Base-by-base conservation (phyloP, 768 basidiomycete genomes). In the Filobasidium floriforme region DNA sequence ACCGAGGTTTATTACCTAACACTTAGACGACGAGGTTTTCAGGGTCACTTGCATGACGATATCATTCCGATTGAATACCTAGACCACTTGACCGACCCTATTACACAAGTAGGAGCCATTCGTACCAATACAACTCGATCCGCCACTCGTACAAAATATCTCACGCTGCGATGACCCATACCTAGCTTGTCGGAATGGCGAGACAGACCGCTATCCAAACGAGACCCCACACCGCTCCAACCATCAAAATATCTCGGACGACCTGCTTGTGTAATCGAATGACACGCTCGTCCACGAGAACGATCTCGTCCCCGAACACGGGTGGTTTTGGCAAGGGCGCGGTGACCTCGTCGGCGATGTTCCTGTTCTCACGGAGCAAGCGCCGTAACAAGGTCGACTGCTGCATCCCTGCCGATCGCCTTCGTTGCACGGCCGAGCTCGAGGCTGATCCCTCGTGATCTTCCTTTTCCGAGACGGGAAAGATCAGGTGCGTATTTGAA, bases 241-340 rank as follows among this genome's bases (percentile, higher is more conserved):
- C 71, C 28, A 73, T 52, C 40, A 73, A 52, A 22, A 76, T 76
- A 63, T 76, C 73, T 28, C 71, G 62, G 22, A 73, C 62, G 46
- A 75, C 69, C 14, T 69, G 63, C 22, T 63, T 46, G 51, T 68
- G 70, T n/a, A 73, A 22, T 24, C 57, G 40, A 15, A 66, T 69
- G 19, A 76, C 65, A 22, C 72, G 54, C 9, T 74, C 73, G 68
- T 76, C 75, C 37, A 71, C 69, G 15, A 76, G 66, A 26, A 73
- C 22, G 29, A 46, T 60, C 49, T 76, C 75, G 5, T 74, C 73
- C 55, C 75, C 75, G 59, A 76, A 76, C 5, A 75, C 55, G 59
- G 68, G 65, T 9, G 60, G 59, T 40, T 61, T 63, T n/a, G 63
- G 44, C 15, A 24, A 29, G 18, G 26, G 46, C 28, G 22, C 15